Base-by-base conservation (phyloP, 495 filamentous ascomycete genomes). In the Penicillium egyptiacum region DNA sequence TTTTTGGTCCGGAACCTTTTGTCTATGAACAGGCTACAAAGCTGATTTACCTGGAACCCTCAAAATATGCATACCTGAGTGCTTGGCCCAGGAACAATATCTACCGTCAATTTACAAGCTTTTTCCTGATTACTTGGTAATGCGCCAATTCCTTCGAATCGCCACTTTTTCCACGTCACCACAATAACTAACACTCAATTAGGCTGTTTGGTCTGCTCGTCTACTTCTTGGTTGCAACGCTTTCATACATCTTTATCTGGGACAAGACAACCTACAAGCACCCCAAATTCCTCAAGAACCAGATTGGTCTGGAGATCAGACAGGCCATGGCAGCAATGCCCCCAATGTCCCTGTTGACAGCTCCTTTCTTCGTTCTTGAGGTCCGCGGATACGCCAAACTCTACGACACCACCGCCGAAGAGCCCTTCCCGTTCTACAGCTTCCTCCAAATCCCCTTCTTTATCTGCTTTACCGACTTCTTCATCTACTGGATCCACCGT, bases 401-500 rank as follows among this genome's bases (percentile, higher is more conserved):
- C 58, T 98, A 97, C 81, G 88, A 93, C 67, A 75, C 80, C 11
- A 76, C 84, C 56, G 78, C 79, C 40, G 86, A 92, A 2, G 89
- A 87, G 3, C 88, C 90, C 2, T 87, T 88, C 43, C 66, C 75
- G 35, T 88, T 81, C 77, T 96, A 96, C 76, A 88, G 92, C 72
- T 76, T 83, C 61, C 61, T 92, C 23, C 94, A 98, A 72, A 94
- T 96, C 79, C 93, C 94, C 20, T 70, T 96, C 57, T 98, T 96
- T 80, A 81, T 98, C 71, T 61, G 83, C 60, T 98, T 97, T 74
- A 98, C 93, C 76, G 93, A 98, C 76, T 87, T 86, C 73, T 84
- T 79, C 75, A 94, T 98, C 80, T 97, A 98, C 81, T 90, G 87
- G 81, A 96, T 96, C 65, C 93, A 97, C 76, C 88, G 94, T 49